Percentiles rank a stretch among this genome's conserved stretches.
Evolutionary conservation across 192 early-diverging fungal species (phyloP).

Genomic region (Mortierella alpina): DNA sequence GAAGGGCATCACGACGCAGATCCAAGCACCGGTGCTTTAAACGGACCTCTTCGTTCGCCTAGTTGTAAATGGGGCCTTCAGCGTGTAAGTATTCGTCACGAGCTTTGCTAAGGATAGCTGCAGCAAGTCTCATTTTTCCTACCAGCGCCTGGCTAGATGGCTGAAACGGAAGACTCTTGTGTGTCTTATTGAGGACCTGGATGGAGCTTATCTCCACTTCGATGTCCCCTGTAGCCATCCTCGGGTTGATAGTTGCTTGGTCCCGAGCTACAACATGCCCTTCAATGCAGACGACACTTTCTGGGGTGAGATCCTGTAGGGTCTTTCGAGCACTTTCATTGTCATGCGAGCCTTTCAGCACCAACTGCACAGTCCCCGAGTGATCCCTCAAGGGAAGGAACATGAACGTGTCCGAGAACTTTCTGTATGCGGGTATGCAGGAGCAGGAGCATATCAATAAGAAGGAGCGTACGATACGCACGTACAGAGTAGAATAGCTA

Average conservation of each 20-base stretch:
- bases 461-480: neutral
- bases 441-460: neutral
- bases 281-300: conserved; percentile 77
- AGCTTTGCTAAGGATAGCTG: too few species aligned
- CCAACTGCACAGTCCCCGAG: conserved; percentile 80
- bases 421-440: conserved; percentile 48
- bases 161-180: conserved; percentile 68
- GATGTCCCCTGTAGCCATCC: conserved; percentile 69
- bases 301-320: conserved; percentile 68
- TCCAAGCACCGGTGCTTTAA: conserved; percentile 84
- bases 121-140: conserved; percentile 22
- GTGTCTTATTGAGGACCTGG: conserved; percentile 76
- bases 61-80: conserved; percentile 18
- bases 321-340: conserved; percentile 28
- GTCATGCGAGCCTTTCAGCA: conserved; percentile 54
- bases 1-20: conserved; percentile 80
- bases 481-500: neutral
- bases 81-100: neutral
- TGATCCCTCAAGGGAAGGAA: conserved; percentile 86
- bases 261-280: conserved; percentile 75
- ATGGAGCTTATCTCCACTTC: conserved; percentile 75
- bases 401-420: conserved; percentile 74
- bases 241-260: conserved; percentile 56
- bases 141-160: conserved; percentile 64
- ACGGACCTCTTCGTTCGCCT: conserved; percentile 83